phyloP scores from a whole-genome alignment of 345 rosid species.

The Fremontodendron californicum region DNA sequence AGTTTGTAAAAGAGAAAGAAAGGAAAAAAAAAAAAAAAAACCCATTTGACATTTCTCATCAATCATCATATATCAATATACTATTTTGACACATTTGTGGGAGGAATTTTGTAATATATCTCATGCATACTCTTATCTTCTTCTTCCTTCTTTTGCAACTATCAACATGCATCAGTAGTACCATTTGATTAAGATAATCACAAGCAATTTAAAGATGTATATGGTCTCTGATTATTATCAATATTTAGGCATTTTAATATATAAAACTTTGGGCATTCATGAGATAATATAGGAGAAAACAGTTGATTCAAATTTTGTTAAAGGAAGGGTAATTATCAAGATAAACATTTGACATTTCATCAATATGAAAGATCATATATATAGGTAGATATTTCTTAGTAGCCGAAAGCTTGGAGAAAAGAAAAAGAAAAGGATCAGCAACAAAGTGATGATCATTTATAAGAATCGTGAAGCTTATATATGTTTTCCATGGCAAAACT shows the following conservation, averaged over 20 bases:
- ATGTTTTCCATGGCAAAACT: not conserved
- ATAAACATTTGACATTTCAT: not conserved
- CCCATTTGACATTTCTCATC: slow-evolving; percentile 51
- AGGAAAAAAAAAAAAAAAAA: slow-evolving; percentile 23
- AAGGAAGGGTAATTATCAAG: not conserved
- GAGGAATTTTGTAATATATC: not conserved
- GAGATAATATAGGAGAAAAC: not conserved
- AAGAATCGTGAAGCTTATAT: slow-evolving; percentile 7
- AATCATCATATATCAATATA: slow-evolving; percentile 50
- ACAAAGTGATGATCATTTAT: not conserved
- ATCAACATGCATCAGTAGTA: not conserved
- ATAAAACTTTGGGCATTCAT: not conserved
- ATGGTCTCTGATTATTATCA: not conserved
- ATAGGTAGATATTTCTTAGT: not conserved
- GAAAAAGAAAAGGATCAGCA: not conserved
- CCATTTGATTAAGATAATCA: not conserved
- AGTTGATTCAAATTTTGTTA: not conserved
- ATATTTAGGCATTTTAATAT: not conserved
- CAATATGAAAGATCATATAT: not conserved
- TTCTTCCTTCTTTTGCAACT: not conserved
- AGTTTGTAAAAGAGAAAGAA: slow-evolving; percentile 36
- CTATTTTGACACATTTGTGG: slow-evolving; percentile 16
- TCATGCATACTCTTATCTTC: not conserved
- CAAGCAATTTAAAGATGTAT: not conserved
- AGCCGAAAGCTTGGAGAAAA: not conserved